A percentile compares a stretch with the other conserved stretches of the same genome.
phyloP scores from a whole-genome alignment of 305 asterid genomes.

The Fraxinus greggii region DNA sequence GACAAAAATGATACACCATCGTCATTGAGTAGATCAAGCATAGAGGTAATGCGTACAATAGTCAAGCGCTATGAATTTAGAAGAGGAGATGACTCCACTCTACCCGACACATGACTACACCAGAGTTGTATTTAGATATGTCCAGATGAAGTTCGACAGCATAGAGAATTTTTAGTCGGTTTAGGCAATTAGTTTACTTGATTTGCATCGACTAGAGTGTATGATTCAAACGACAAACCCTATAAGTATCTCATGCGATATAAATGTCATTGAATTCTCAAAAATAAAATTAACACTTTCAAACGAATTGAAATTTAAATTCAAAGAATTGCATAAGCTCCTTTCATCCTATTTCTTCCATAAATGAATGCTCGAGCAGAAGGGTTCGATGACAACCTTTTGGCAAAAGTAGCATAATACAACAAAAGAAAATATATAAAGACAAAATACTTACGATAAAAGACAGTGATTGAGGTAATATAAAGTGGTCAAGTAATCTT shows the following conservation, averaged over 20 bases:
- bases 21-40: not conserved
- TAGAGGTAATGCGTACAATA: not conserved
- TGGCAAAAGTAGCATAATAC: not conserved
- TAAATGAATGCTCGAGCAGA: not conserved
- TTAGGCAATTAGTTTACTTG: not conserved
- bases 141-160: not conserved
- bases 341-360: not conserved
- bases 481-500: not conserved
- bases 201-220: not conserved
- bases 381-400: not conserved
- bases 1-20: not conserved
- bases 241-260: not conserved
- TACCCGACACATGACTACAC: too few relatives aligned
- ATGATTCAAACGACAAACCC: not conserved
- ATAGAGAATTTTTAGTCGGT: not conserved
- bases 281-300: too few relatives aligned
- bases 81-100: not conserved
- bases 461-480: not conserved
- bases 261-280: not conserved
- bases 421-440: too few relatives aligned
- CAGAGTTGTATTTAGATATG: not conserved
- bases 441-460: too few relatives aligned
- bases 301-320: too few relatives aligned
- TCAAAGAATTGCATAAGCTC: not conserved
- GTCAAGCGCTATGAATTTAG: not conserved